Conservation (phyloP, 192 early-diverging fungal genomes). For the Podochytrium sp. region DNA sequence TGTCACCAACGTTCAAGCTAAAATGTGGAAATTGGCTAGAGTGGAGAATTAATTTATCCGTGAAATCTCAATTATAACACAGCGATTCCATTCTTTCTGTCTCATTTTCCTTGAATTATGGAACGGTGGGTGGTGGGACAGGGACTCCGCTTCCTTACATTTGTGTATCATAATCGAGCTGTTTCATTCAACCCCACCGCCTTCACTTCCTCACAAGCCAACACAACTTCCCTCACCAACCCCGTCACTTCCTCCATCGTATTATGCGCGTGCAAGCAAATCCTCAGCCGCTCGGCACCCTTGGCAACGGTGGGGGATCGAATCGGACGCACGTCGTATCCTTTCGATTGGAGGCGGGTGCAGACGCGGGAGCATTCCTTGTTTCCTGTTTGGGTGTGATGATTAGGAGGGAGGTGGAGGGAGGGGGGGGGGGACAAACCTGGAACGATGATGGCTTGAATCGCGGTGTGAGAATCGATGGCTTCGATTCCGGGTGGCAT, state of each 20-base stretch:
- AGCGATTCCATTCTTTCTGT: no score
- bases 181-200: no score
- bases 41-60: no score
- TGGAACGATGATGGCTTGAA: slow-evolving; percentile 78
- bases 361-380: slow-evolving; percentile 50
- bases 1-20: no score
- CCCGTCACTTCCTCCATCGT: slow-evolving; percentile 60
- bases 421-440: slow-evolving; percentile 44
- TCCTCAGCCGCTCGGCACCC: slow-evolving; percentile 78
- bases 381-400: slow-evolving; percentile 48
- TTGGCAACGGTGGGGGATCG: slow-evolving; percentile 78
- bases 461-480: slow-evolving; percentile 70
- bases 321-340: slow-evolving; percentile 78
- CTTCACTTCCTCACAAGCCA: no score
- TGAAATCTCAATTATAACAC: no score
- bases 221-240: slow-evolving; percentile 41
- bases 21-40: no score
- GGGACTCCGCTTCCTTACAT: no score
- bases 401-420: background rate
- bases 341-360: slow-evolving; percentile 40
- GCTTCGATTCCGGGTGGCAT: slow-evolving; percentile 33
- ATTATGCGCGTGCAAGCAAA: slow-evolving; percentile 84
- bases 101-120: no score
- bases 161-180: no score
- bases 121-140: no score